These are phyloP conservation scores for Ceratorhiza oryzae-sativae DNA, from an alignment of 1,284 basidiomycete genomes.

Conservation along the genomic window DNA sequence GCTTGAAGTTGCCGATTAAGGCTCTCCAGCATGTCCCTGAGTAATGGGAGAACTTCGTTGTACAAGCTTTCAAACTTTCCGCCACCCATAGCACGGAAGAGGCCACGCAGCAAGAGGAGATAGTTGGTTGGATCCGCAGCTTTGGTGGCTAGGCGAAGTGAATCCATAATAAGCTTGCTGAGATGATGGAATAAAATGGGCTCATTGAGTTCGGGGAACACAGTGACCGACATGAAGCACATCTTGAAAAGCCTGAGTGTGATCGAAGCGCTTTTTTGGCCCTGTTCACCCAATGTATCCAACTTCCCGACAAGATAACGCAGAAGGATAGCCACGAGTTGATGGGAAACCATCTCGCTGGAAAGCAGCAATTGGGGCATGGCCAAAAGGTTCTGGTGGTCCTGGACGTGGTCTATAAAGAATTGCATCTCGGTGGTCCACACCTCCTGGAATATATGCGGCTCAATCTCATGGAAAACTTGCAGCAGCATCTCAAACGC, in stretches of 20 bases:
- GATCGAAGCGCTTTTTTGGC: conserved; percentile 77
- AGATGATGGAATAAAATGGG: conserved; percentile 91
- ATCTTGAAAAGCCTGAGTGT: conserved; percentile 96
- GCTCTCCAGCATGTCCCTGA: conserved; percentile 97
- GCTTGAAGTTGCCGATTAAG: conserved; percentile 90
- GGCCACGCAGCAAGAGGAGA: conserved; percentile 90
- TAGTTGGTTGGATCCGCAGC: conserved; percentile 92
- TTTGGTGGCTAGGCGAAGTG: conserved; percentile 92
- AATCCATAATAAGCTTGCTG: conserved; percentile 95
- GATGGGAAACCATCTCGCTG: conserved; percentile 85
- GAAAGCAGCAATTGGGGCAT: conserved; percentile 88
- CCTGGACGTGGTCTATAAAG: conserved; percentile 81
- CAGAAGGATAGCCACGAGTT: conserved; percentile 91
- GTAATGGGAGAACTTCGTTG: conserved; percentile 94
- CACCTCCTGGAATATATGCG: conserved; percentile 92
- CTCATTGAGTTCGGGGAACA: conserved; percentile 84
- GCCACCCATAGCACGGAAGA: conserved; percentile 97
- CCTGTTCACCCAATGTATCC: conserved; percentile 84
- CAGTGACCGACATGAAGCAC: conserved; percentile 89
- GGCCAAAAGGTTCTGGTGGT: conserved; percentile 82
- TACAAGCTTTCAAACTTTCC: conserved; percentile 95
- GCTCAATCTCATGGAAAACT: conserved; percentile 81
- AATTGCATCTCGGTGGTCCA: conserved; percentile 92
- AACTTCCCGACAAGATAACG: conserved; percentile 87
- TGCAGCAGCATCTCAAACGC: conserved; percentile 86